Percentiles rank a stretch among this genome's conserved stretches.
Conservation (phyloP, 148 eudicot genomes). For the Rhododendron molle region DNA sequence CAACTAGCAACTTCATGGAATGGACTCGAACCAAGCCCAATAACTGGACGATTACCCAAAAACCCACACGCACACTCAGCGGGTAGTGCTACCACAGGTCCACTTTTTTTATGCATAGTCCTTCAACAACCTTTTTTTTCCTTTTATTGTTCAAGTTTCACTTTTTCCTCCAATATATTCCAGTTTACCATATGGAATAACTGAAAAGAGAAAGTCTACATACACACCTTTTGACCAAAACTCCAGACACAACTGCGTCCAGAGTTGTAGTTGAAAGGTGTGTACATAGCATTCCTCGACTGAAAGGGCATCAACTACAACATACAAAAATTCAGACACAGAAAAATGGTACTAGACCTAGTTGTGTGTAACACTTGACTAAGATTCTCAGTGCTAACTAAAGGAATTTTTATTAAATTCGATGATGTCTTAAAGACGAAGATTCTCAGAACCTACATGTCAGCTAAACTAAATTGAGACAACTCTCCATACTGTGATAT, state of each 20-base stretch:
- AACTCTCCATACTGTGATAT: not conserved
- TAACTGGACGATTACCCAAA: not conserved
- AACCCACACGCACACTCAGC: not conserved
- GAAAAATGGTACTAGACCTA: not conserved
- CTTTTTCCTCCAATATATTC: not conserved
- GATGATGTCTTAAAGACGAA: not conserved
- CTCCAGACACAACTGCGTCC: not conserved
- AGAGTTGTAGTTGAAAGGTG: not conserved
- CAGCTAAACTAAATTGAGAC: not conserved
- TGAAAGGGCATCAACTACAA: not conserved
- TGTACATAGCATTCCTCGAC: not conserved
- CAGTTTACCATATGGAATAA: not conserved
- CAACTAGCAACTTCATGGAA: not conserved
- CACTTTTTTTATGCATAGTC: not conserved
- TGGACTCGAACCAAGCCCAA: not conserved
- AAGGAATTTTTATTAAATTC: not conserved
- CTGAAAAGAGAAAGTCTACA: not conserved
- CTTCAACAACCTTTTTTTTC: not conserved
- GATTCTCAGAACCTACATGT: not conserved
- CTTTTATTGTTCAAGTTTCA: not conserved
- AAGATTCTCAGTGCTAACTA: not conserved
- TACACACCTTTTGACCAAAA: not conserved
- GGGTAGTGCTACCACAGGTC: not conserved
- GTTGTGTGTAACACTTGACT: not conserved
- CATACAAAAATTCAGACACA: not conserved